Conservation (phyloP, 805 yeast genomes). For the Debaryomyces prosopidis region DNA sequence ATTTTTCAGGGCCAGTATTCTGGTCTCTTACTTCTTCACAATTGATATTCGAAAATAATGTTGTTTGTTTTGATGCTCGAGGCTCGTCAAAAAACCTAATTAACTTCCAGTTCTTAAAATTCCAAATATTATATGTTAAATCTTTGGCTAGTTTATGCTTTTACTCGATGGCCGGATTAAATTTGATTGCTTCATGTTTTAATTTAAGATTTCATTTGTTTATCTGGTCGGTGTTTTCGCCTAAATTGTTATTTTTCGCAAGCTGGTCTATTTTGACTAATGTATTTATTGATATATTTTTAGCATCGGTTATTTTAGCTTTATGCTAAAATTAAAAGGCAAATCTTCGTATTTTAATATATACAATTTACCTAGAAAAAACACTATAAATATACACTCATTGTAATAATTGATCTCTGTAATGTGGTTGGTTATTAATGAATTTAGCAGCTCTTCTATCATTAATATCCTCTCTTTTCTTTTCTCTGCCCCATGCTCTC, state of each 20-base stretch:
- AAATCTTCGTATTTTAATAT: background rate
- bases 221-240: constrained; percentile 97
- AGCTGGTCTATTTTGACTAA: constrained; percentile 67
- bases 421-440: constrained; percentile 80
- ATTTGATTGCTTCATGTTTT: constrained; percentile 68
- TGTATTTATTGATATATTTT: constrained; percentile 44
- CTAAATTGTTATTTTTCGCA: constrained; percentile 77
- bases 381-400: constrained; percentile 9
- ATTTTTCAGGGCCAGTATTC: constrained; percentile 81
- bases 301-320: constrained; percentile 21
- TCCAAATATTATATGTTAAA: constrained; percentile 35
- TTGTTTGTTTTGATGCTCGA: constrained; percentile 12
- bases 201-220: constrained; percentile 81
- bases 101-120: constrained; percentile 24
- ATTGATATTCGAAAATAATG: constrained; percentile 34
- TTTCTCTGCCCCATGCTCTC: constrained; percentile 61
- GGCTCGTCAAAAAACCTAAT: constrained; percentile 12
- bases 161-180: constrained; percentile 59
- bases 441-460: constrained; percentile 66
- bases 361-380: background rate
- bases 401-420: constrained; percentile 42
- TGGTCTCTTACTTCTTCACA: constrained; percentile 62
- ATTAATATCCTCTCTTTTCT: constrained; percentile 49
- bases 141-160: constrained; percentile 46
- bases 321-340: background rate